Conservation (phyloP, 768 basidiomycete species). For the Mycena kentingensis region DNA sequence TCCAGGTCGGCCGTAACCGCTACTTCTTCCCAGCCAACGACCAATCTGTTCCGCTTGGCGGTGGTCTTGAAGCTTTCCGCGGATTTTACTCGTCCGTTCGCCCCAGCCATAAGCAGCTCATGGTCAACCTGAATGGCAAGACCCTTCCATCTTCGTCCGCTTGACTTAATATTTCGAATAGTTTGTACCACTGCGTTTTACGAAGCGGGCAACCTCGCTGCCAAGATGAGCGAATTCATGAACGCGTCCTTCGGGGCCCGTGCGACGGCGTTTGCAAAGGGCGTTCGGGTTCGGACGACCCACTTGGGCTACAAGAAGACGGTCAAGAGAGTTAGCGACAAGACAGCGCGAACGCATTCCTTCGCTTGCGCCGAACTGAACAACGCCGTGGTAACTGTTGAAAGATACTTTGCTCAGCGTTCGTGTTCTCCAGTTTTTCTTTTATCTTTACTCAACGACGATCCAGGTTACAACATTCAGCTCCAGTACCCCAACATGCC, state of each 20-base stretch:
- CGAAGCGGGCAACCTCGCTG: conserved; percentile 62
- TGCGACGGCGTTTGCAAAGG: conserved; percentile 59
- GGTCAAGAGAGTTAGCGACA: conserved; percentile 54
- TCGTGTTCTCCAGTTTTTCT: conserved; percentile 35
- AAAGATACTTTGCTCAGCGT: conserved; percentile 71
- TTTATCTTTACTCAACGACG: conserved; percentile 4
- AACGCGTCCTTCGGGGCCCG: conserved; percentile 61
- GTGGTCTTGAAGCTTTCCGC: conserved; percentile 56
- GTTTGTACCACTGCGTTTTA: conserved; percentile 66
- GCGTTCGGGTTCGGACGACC: conserved; percentile 63
- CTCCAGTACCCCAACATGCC: conserved; percentile 54
- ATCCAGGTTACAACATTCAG: conserved; percentile 60
- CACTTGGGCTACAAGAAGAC: conserved; percentile 80
- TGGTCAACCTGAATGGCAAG: conserved; percentile 68
- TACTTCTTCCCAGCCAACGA: conserved; percentile 60
- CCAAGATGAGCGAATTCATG: conserved; percentile 58
- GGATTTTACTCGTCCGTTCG: conserved; percentile 66
- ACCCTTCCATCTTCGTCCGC: conserved; percentile 41
- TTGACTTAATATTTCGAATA: conserved; percentile 21
- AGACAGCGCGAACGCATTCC: conserved; percentile 47
- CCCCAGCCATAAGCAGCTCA: conserved; percentile 54
- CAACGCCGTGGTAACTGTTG: conserved; percentile 54
- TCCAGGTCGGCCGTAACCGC: conserved; percentile 66
- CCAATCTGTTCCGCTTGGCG: conserved; percentile 55
- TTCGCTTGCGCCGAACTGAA: conserved; percentile 62